These are phyloP conservation scores for Wickerhamomyces hampshirensis DNA, from an alignment of 805 yeast genomes.

Conservation along the genomic window DNA sequence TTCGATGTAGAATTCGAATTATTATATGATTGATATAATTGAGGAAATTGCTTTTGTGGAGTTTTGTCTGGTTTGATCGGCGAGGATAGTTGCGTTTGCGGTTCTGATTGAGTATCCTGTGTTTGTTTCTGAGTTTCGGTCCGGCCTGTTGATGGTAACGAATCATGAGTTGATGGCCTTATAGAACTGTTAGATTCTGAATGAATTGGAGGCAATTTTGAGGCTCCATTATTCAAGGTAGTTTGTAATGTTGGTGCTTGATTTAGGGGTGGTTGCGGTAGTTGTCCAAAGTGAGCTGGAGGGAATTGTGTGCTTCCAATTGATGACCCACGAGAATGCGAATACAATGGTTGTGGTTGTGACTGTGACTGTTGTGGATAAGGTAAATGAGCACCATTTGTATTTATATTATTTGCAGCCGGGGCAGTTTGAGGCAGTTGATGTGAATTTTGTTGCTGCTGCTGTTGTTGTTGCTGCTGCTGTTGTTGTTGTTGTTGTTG, in stretches of 20 bases:
- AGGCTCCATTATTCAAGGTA: background rate
- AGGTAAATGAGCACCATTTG: constrained; percentile 2
- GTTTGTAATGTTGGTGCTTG: constrained; percentile 1
- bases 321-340: constrained; percentile 14
- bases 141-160: constrained; percentile 15
- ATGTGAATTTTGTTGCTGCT: background rate
- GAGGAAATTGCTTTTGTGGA: constrained; percentile 7
- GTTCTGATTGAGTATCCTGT: constrained; percentile 5
- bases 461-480: constrained; percentile 1
- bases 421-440: no score
- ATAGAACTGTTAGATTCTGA: constrained; percentile 1
- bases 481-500: constrained; percentile 13
- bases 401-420: background rate
- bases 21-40: constrained; percentile 1
- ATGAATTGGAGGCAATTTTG: background rate
- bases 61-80: constrained; percentile 14
- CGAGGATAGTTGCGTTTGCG: constrained; percentile 14
- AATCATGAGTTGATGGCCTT: constrained; percentile 16
- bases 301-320: constrained; percentile 11
- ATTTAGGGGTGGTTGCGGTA: constrained; percentile 2
- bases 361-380: constrained; percentile 6
- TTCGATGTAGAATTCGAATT: constrained; percentile 4
- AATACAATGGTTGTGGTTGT: constrained; percentile 1
- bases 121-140: constrained; percentile 15
- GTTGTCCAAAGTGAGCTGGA: constrained; percentile 5